Evolutionary conservation across 192 early-diverging fungal genomes (phyloP), one percentile per base, ranked within the genome.

Genomic region (Entomortierella chlamydospora): DNA sequence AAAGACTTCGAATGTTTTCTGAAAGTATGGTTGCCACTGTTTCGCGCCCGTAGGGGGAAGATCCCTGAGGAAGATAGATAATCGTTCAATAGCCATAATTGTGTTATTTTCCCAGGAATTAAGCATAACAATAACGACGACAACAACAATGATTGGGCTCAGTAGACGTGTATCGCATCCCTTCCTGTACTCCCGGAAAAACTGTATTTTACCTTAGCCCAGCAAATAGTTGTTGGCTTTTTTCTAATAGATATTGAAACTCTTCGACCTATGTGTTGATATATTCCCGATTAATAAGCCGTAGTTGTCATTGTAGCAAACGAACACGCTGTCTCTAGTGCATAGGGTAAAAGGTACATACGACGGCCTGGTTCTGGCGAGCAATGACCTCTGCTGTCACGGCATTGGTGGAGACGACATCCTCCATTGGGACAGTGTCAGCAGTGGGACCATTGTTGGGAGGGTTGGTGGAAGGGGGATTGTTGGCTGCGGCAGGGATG

Each of bases 1-100:
- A 81, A 96, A 99, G 4, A 99, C 94, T 82, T 98, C 97, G 72
- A 99, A 99, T 10, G 98, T 98, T 59, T 95, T 89, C 85, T 98
- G 94, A 70, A 99, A 99, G 82, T 98, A 95, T 0, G 86, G 86
- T 60, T 87, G 82, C 88, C 88, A 89, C 67, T 89, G 88, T 43
- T 87, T 84, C 52, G 90, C 86, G 61, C 95, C 95, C 0, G 95
- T 96, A 2, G 93, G 94, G 20, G 95, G 94, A 18, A 96, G 82
- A 64, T 96, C 95, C 67, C 95, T 96, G 34, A 37, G 34, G 34
- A 7, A 37, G 34, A 37, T 7, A 37, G 34, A n/a, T n/a, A n/a
- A n/a, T n/a, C n/a, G n/a, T n/a, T n/a, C n/a, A n/a, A n/a, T n/a
- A n/a, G n/a, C n/a, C n/a, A n/a, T n/a, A n/a, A n/a, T n/a, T n/a